Evolutionary conservation across 2,329 filamentous ascomycete species (phyloP), one percentile per base, ranked within the genome.

Genomic region (Myrmaecium sp.): DNA sequence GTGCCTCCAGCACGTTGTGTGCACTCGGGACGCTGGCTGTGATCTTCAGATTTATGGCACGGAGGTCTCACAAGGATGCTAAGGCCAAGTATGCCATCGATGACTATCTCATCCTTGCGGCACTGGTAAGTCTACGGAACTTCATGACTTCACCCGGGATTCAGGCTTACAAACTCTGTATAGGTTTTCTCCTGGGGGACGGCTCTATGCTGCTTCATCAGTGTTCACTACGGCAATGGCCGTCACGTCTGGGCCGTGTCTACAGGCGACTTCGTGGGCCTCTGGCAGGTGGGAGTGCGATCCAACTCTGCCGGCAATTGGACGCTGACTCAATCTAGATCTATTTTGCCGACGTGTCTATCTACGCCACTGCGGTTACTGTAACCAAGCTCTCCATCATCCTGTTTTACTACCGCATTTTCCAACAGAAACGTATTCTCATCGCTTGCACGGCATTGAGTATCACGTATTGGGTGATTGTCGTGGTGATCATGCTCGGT

Each of bases 341-440:
- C 6, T 21, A 21, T 8, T 24, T 17, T n/a, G 28, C n/a, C 1
- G 27, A 27, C 16, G 28, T 26, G 6, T 14, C 21, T 14, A 55
- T 62, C 27, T 68, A 68, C 44, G 67, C 67, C 36, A 43, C 64
- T 33, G 59, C 58, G 21, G 59, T 67, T 31, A 64, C 62, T 38
- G 43, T 64, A 16, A 64, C 60, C 2, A 68, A 69, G 35, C 43
- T 55, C 2, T 66, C 63, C 3, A 62, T 66, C 27, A 41, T 66
- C 5, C 44, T 64, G 3, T 52, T 69, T 11, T 69, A 67, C 36
- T 58, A 64, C 14, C 59, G 62, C 14, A 63, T 67, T 24, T 69
- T 68, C 31, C 46, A 49, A 42, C 66, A 66, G 35, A 52, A 55
- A 5, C 46, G 51, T 3, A 42, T 52, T 17, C 62, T 55, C 31